Evolutionary conservation across 78 protist species (phyloP).

Genomic region (Dictyostelium brefeldianum): DNA sequence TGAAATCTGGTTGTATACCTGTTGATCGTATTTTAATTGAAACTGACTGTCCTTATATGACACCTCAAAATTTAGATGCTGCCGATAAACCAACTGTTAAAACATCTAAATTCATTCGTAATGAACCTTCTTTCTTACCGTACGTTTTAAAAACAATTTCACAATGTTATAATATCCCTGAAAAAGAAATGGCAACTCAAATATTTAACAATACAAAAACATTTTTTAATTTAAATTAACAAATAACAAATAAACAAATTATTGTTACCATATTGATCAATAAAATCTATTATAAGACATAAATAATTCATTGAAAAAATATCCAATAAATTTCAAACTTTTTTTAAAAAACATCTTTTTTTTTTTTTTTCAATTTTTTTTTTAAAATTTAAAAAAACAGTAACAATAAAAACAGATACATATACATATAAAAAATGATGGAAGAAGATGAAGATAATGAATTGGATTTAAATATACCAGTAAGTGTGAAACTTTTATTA

Average conservation of each 20-base stretch:
- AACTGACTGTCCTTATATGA: conserved; percentile 83
- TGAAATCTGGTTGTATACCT: conserved; percentile 44
- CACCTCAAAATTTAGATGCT: conserved; percentile 44
- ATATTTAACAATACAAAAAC: conserved; percentile 30
- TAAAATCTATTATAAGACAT: too few species aligned
- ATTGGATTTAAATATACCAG: conserved; percentile 29
- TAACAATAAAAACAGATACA: background rate
- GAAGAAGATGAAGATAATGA: conserved; percentile 56
- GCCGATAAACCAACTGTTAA: conserved; percentile 30
- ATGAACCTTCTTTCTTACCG: conserved; percentile 70
- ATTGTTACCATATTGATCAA: too few species aligned
- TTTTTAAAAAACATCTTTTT: too few species aligned
- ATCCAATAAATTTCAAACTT: too few species aligned
- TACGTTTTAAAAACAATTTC: conserved; percentile 53
- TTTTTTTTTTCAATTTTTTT: too few species aligned
- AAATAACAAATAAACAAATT: background rate
- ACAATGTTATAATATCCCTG: conserved; percentile 45
- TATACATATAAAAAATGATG: conserved; percentile 20
- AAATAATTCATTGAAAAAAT: too few species aligned
- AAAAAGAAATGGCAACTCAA: conserved; percentile 42
- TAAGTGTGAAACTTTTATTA: conserved; percentile 1
- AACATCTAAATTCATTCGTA: conserved; percentile 10
- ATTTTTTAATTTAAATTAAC: conserved; percentile 49
- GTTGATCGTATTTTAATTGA: conserved; percentile 78
- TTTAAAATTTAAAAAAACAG: too few species aligned